A percentile compares a stretch with the other conserved stretches of the same genome.
These are phyloP conservation scores for Endothia cerciana DNA, from an alignment of 2,329 filamentous ascomycete genomes.

Conservation along the genomic window DNA sequence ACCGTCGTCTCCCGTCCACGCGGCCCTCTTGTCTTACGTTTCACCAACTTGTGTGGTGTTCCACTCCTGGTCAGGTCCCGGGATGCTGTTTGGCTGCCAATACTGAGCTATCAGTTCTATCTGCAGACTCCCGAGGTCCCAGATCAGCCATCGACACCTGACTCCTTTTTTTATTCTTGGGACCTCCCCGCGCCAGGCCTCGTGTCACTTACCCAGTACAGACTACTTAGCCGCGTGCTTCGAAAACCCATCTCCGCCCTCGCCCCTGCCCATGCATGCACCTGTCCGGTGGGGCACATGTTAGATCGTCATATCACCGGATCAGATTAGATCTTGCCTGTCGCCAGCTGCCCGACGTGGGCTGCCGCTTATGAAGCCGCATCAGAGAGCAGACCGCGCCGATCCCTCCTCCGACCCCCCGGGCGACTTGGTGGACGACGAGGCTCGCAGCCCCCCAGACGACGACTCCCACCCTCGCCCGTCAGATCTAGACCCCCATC, in stretches of 20 bases:
- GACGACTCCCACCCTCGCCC: neutral
- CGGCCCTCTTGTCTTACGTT: slow-evolving; percentile 5
- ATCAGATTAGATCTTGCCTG: slow-evolving; percentile 28
- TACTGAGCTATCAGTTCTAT: neutral
- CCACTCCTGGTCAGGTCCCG: neutral
- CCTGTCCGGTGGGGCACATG: slow-evolving; percentile 6
- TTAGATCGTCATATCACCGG: slow-evolving; percentile 22
- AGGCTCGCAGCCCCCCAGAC: slow-evolving; percentile 1
- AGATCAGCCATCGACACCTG: neutral
- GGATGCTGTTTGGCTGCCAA: neutral
- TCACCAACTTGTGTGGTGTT: neutral
- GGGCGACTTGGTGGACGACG: neutral
- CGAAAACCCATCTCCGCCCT: neutral
- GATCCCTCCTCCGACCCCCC: neutral
- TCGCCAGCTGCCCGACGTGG: slow-evolving; percentile 1
- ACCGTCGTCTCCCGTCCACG: slow-evolving; percentile 6
- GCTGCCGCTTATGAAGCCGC: slow-evolving; percentile 23
- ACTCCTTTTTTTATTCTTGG: neutral
- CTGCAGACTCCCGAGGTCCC: slow-evolving; percentile 19
- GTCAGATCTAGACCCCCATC: slow-evolving; percentile 3
- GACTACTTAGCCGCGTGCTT: neutral
- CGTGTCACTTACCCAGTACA: neutral
- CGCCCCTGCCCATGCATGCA: slow-evolving; percentile 20
- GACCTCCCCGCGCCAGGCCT: neutral
- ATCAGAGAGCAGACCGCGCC: slow-evolving; percentile 1